These are phyloP conservation scores for Penicillium italicum DNA, from an alignment of 2,329 filamentous ascomycete species.

Conservation along the genomic window DNA sequence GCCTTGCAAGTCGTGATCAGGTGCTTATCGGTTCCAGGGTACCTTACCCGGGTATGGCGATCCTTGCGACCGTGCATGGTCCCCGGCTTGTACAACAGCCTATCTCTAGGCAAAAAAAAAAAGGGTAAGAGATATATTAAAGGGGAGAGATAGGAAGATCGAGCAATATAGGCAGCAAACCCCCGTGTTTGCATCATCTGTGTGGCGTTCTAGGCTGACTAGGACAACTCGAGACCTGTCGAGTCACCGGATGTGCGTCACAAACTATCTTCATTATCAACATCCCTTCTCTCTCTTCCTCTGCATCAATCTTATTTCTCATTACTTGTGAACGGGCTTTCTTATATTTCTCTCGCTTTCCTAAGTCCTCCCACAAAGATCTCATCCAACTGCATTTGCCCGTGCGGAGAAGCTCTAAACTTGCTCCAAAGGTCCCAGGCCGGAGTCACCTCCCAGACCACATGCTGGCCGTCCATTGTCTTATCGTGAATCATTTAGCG, in stretches of 20 bases:
- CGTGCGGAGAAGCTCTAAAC: conserved; percentile 41
- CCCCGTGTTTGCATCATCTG: conserved; percentile 2
- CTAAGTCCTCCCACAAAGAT: conserved; percentile 15
- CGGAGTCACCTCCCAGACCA: conserved; percentile 14
- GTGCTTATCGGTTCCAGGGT: conserved; percentile 2
- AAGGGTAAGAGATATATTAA: neutral
- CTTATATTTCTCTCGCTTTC: conserved; percentile 10
- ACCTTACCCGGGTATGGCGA: neutral
- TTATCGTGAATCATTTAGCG: conserved; percentile 16
- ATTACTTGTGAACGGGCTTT: neutral
- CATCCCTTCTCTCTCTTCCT: conserved; percentile 17
- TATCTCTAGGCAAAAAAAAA: neutral
- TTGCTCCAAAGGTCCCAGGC: conserved; percentile 27
- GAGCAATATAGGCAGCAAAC: neutral
- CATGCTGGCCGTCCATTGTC: conserved; percentile 8
- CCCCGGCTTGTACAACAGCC: neutral
- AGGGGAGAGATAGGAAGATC: neutral
- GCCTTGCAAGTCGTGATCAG: conserved; percentile 2
- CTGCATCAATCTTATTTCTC: conserved; percentile 2
- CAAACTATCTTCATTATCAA: conserved; percentile 18
- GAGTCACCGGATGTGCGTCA: conserved; percentile 46
- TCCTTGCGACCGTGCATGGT: conserved; percentile 5
- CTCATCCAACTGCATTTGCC: conserved; percentile 17
- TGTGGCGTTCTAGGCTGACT: conserved; percentile 4
- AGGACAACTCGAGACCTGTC: conserved; percentile 21